A percentile compares a stretch with the other conserved stretches of the same genome.
Evolutionary conservation across 1,139 yeast genomes (phyloP).

Genomic region (Martiniozyma asiatica): DNA sequence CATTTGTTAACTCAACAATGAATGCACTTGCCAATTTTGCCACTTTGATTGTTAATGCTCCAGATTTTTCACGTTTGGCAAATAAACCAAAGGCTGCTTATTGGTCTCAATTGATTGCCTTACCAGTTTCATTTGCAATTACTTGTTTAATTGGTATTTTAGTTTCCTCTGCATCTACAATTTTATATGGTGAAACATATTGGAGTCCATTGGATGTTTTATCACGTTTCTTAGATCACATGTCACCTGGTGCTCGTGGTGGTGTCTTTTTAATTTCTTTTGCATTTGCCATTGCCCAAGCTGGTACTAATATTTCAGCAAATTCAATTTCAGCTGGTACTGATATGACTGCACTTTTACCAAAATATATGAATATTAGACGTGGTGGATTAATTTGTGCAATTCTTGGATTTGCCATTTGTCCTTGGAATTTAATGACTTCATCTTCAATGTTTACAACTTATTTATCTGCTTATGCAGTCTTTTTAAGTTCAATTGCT

Average conservation of each 20-base stretch:
- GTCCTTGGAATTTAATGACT: conserved; percentile 81
- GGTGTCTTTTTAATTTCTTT: conserved; percentile 75
- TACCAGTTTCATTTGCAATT: conserved; percentile 67
- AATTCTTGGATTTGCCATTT: conserved; percentile 58
- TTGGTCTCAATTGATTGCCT: conserved; percentile 47
- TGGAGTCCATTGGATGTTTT: conserved; percentile 86
- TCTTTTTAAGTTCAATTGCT: conserved; percentile 76
- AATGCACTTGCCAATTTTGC: conserved; percentile 78
- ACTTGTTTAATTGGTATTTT: conserved; percentile 81
- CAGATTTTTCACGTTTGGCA: conserved; percentile 83
- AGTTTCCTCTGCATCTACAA: conserved; percentile 70
- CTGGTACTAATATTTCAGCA: conserved; percentile 88
- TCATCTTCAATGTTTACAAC: conserved; percentile 71
- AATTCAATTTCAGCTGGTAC: conserved; percentile 87
- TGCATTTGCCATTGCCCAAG: conserved; percentile 74
- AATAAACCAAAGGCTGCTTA: conserved; percentile 36
- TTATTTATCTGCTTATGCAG: conserved; percentile 75
- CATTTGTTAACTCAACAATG: conserved; percentile 68
- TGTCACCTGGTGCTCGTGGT: conserved; percentile 63
- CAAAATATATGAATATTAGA: conserved; percentile 69
- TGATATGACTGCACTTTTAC: conserved; percentile 75
- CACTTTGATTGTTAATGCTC: conserved; percentile 75
- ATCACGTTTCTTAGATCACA: conserved; percentile 46
- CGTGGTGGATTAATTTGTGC: conserved; percentile 81
- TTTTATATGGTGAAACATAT: conserved; percentile 54